Conservation (phyloP, 257 asterid species). For the Haberlea rhodopensis region DNA sequence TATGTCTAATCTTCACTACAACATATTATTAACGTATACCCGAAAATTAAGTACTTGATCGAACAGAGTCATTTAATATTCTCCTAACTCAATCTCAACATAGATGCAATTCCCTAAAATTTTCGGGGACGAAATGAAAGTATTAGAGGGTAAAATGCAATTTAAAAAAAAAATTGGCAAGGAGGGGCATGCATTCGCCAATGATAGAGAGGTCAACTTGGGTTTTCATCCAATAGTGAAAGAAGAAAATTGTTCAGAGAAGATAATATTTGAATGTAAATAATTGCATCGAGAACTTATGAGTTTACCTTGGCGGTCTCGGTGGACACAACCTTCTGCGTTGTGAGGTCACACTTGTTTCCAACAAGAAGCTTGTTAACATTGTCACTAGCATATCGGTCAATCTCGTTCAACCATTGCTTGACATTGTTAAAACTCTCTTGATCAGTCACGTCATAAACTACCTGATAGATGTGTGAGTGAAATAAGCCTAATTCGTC, state of each 20-base stretch:
- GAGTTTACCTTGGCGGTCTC: conserved; percentile 74
- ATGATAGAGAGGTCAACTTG: conserved; percentile 10
- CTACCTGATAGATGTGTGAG: conserved; percentile 51
- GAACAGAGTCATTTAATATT: too few relatives aligned
- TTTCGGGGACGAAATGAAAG: too few relatives aligned
- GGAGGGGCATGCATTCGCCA: too few relatives aligned
- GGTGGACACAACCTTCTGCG: conserved; percentile 74
- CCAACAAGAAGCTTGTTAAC: conserved; percentile 94
- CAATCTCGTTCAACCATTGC: conserved; percentile 86
- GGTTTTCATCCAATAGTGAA: background rate
- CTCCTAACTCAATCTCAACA: too few relatives aligned
- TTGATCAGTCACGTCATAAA: conserved; percentile 86
- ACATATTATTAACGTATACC: too few relatives aligned
- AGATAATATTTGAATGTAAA: too few relatives aligned
- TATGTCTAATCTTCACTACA: too few relatives aligned
- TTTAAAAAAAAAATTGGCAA: too few relatives aligned
- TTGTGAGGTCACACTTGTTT: conserved; percentile 74
- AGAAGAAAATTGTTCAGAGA: too few relatives aligned
- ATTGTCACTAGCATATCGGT: conserved; percentile 85
- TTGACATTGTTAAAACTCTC: conserved; percentile 89
- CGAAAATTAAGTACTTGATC: too few relatives aligned
- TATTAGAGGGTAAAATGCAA: too few relatives aligned
- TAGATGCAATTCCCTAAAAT: too few relatives aligned
- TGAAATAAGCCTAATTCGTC: conserved; percentile 16
- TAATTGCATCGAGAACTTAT: conserved; percentile 7